These are phyloP conservation scores for Kuraishia hungarica DNA, from an alignment of 805 yeast species.

Conservation along the genomic window DNA sequence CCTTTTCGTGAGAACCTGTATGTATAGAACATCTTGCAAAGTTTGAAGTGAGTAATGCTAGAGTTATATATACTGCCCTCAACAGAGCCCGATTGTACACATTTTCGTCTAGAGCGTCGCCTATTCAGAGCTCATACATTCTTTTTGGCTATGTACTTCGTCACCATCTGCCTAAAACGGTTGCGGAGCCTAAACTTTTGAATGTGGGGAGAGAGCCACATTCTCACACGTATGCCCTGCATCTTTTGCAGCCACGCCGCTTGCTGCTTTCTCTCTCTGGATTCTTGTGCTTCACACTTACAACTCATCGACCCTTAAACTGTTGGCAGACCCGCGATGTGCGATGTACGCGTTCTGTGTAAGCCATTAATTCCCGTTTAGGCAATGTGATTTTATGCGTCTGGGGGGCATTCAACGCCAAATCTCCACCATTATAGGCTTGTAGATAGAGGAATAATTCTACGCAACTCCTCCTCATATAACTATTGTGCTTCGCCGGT, in stretches of 20 bases:
- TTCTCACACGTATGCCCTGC: not conserved
- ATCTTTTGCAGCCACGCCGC: not conserved
- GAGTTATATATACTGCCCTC: not conserved
- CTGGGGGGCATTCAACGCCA: not conserved
- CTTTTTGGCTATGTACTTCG: not conserved
- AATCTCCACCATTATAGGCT: not conserved
- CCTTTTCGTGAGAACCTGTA: not conserved
- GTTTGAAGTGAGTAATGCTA: not conserved
- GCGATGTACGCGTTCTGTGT: not conserved
- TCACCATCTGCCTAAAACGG: not conserved
- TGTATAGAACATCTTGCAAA: not conserved
- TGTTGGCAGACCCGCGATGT: not conserved
- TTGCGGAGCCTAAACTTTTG: not conserved
- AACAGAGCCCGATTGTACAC: not conserved
- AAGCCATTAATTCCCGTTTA: not conserved
- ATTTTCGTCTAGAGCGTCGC: not conserved
- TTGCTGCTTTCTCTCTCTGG: not conserved
- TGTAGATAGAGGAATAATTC: not conserved
- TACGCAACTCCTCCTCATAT: not conserved
- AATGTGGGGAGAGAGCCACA: not conserved
- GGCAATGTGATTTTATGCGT: not conserved
- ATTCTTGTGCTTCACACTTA: not conserved
- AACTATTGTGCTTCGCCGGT: not conserved
- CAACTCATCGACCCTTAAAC: not conserved
- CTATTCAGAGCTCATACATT: not conserved